Evolutionary conservation across 495 filamentous ascomycete species (phyloP).

Genomic region (Cercophora samala): DNA sequence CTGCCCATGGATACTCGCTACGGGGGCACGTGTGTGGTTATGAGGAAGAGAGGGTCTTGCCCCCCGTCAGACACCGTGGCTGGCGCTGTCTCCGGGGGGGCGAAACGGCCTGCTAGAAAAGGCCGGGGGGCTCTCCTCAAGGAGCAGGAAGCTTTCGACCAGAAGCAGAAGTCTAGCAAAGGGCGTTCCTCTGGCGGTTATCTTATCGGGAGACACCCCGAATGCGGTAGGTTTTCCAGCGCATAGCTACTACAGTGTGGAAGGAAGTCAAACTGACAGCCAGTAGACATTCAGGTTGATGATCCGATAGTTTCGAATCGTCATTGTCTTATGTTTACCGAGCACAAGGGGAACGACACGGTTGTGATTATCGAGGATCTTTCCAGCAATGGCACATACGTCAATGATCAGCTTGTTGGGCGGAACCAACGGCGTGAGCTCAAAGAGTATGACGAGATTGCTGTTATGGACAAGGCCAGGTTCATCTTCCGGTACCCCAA

Average conservation of each 20-base stretch:
- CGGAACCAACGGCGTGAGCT: constrained; percentile 89
- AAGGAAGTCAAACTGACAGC: constrained; percentile 18
- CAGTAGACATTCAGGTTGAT: constrained; percentile 71
- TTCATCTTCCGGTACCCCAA: constrained; percentile 90
- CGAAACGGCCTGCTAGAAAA: constrained; percentile 33
- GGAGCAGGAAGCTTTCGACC: constrained; percentile 58
- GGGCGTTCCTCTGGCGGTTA: constrained; percentile 74
- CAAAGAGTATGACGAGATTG: constrained; percentile 83
- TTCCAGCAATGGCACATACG: constrained; percentile 93
- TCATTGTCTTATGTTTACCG: constrained; percentile 85
- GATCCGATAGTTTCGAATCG: constrained; percentile 89
- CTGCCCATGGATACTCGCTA: constrained; percentile 70
- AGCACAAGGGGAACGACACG: constrained; percentile 74
- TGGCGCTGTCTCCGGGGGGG: constrained; percentile 17
- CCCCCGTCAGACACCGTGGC: constrained; percentile 46
- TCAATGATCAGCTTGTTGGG: constrained; percentile 87
- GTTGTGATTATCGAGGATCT: constrained; percentile 87
- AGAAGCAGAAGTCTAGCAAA: constrained; percentile 50
- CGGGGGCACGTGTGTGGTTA: constrained; percentile 63
- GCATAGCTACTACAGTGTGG: background rate
- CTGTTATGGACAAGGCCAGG: constrained; percentile 73
- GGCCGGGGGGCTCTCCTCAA: constrained; percentile 42
- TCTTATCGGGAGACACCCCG: constrained; percentile 85
- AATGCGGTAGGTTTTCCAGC: constrained; percentile 69
- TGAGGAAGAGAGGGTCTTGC: constrained; percentile 67